phyloP scores from a whole-genome alignment of 2,329 filamentous ascomycete genomes.

The Colletotrichum sojae region DNA sequence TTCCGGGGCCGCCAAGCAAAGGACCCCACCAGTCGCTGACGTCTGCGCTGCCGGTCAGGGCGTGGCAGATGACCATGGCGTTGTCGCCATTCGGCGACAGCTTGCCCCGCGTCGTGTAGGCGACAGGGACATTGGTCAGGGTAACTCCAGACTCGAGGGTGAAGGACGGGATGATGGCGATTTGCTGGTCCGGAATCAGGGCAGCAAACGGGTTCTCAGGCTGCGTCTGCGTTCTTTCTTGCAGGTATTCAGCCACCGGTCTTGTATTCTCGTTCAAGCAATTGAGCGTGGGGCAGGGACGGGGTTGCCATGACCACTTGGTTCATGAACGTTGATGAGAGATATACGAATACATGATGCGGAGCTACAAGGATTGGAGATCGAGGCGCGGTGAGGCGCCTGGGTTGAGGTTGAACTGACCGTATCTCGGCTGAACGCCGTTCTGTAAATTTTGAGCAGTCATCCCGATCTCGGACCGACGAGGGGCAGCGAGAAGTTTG shows the following conservation, averaged over 20 bases:
- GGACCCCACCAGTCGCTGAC: conserved; percentile 93
- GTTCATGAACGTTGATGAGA: not conserved
- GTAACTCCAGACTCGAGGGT: conserved; percentile 93
- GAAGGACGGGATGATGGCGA: conserved; percentile 89
- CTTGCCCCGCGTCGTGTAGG: conserved; percentile 76
- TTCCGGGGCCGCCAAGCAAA: conserved; percentile 81
- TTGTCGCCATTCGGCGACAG: conserved; percentile 73
- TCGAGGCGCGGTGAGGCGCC: not conserved
- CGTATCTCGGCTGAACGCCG: conserved; percentile 47
- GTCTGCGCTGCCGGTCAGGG: conserved; percentile 87
- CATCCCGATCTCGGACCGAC: conserved; percentile 45
- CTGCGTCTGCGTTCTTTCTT: conserved; percentile 78
- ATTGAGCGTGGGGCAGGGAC: not conserved
- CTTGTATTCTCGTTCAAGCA: conserved; percentile 46
- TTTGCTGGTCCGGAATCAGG: conserved; percentile 89
- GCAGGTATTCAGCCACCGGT: conserved; percentile 73
- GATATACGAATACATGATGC: not conserved
- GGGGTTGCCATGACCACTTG: not conserved
- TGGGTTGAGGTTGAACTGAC: conserved; percentile 47
- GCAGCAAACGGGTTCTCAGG: conserved; percentile 92
- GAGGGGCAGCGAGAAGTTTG: conserved; percentile 15
- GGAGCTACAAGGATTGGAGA: not conserved
- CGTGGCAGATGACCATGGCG: conserved; percentile 85
- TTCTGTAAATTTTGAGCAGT: conserved; percentile 41
- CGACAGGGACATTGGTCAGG: conserved; percentile 81